A percentile compares a stretch with the other conserved stretches of the same genome.
phyloP scores from a whole-genome alignment of 495 filamentous ascomycete species.

The Daldinia caldariorum region DNA sequence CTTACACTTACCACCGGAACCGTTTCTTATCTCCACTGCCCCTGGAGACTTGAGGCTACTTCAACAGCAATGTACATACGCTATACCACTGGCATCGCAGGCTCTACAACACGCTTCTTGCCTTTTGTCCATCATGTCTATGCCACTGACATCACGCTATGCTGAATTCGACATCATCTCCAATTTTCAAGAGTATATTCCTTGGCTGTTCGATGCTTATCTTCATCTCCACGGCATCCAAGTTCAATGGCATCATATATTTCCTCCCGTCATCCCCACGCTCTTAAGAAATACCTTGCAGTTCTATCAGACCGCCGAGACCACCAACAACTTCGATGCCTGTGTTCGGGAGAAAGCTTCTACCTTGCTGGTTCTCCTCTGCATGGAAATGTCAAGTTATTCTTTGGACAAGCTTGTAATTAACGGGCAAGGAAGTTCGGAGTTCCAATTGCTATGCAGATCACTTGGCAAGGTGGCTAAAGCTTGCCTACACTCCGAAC shows the following conservation, averaged over 20 bases:
- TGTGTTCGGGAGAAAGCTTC: constrained; percentile 49
- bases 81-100: constrained; percentile 37
- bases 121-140: constrained; percentile 49
- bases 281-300: constrained; percentile 45
- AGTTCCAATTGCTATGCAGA: constrained; percentile 38
- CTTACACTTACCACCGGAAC: constrained; percentile 39
- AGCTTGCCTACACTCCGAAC: constrained; percentile 41
- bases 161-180: constrained; percentile 30
- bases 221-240: constrained; percentile 45
- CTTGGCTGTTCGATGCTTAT: constrained; percentile 53
- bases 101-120: constrained; percentile 46
- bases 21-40: constrained; percentile 26
- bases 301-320: constrained; percentile 32
- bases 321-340: constrained; percentile 25
- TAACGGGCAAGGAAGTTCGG: constrained; percentile 8
- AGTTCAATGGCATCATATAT: constrained; percentile 39
- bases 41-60: constrained; percentile 16
- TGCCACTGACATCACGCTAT: constrained; percentile 39
- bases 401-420: constrained; percentile 15
- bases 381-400: constrained; percentile 42
- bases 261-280: constrained; percentile 38
- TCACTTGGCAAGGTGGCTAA: constrained; percentile 50
- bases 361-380: constrained; percentile 46
- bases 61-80: constrained; percentile 43
- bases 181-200: constrained; percentile 43